Base-by-base conservation (phyloP, 768 basidiomycete species). In the Naganishia vishniacii region DNA sequence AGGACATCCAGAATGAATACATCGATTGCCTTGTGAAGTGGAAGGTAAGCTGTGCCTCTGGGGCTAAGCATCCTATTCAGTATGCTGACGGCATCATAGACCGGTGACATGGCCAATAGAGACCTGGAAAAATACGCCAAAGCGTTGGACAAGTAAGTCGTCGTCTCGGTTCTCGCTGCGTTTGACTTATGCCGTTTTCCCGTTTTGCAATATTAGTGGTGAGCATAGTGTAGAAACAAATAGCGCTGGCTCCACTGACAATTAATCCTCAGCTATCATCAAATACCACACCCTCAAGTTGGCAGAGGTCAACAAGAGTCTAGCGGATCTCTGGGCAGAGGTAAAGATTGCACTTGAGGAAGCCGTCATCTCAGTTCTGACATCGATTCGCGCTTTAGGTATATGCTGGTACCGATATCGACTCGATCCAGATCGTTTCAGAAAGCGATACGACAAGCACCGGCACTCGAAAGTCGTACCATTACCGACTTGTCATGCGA, bases 301-400 rank as follows among this genome's bases (percentile, higher is more conserved):
- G 95, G 91, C 93, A 77, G 95, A 99, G 80, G 92, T 99, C 71
- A 99, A 99, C 72, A 92, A 95, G 71, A 93, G 87, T 15, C 94
- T 98, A 85, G 87, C 87, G 49, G 91, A 95, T 72, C 77, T 98
- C 3, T 99, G 95, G 95, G 94, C 91, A 75, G 94, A 91, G 79
- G 98, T 93, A 0, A 41, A 34, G 28, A 32, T 34, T 12, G n/a
- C 70, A 97, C 93, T 64, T 92, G 93, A 91, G 65, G 53, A 83
- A 69, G 62, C 3, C 51, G 46, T 11, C 15, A 29, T 62, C 71
- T 71, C n/a, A 60, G 5, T 9, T 15, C 15, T 62, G 18, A n/a
- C 23, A 44, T 41, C 56, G 8, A n/a, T 51, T 37, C 42, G 15
- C 29, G 8, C 25, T 26, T 9, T 37, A 56, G 53, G 53, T 56